Evolutionary conservation across 257 asterid species (phyloP), one percentile per base, ranked within the genome.

Genomic region (Sherardia arvensis): DNA sequence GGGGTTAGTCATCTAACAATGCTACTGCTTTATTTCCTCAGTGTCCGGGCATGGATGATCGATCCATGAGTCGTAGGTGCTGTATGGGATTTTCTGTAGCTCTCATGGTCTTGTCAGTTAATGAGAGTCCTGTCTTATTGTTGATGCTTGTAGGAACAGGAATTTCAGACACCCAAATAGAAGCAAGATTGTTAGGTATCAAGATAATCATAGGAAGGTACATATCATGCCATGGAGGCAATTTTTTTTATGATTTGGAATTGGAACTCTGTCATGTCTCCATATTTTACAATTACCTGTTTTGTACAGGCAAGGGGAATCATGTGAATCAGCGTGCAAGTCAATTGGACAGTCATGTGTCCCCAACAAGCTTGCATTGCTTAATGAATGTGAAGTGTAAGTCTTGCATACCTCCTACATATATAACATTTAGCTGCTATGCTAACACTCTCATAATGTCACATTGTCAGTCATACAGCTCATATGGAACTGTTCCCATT

Each of bases 271-370:
- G 18, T 29, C 53, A 43, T 9, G n/a, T 18, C 59, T 45, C 69
- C 53, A 54, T 53, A n/a, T 65, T 68, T 77, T 77, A n/a, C n/a
- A n/a, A n/a, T n/a, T n/a, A n/a, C 69, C 8, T 51, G 64, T 69
- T 68, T 62, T 56, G 61, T 25, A 64, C 32, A 91, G 92, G 79
- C 95, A 83, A 74, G 98, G 95, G 40, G 96, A 85, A 74, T 91
- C 98, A 4, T 88, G 98, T 17, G 92, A 83, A 73, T 78, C 82
- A 0, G 87, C 62, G 11, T 88, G 96, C 87, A 88, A 88, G 77
- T 86, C 91, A 48, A 84, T 68, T 30, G 86, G 90, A 58, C 87
- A 80, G 74, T 88, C 98, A 57, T 91, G 98, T 69, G 96, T 91
- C 65, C 94, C 98, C 61, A 86, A 82, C 84, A 91, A 91, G 76